These are phyloP conservation scores for Globisporangium okanoganense DNA, from an alignment of 352 stramenopile species.

Conservation along the genomic window DNA sequence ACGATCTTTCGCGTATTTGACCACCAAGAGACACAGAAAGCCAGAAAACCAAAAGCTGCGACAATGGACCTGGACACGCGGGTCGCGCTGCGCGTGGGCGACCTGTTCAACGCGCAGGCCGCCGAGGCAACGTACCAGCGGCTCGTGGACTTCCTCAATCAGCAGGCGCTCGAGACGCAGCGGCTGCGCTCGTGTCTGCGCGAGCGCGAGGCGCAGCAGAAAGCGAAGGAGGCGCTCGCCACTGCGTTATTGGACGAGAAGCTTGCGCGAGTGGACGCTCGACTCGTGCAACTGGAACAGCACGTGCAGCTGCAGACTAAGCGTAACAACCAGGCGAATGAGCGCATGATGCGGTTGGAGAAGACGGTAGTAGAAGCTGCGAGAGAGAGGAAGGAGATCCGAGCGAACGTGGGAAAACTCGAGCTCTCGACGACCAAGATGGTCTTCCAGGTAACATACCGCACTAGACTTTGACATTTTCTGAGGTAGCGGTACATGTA, in stretches of 20 bases:
- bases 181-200: constrained; percentile 27
- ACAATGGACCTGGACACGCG: not conserved
- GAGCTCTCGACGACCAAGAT: constrained; percentile 21
- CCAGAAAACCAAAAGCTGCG: not conserved
- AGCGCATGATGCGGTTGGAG: constrained; percentile 16
- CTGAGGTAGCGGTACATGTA: not conserved
- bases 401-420: constrained; percentile 9
- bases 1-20: constrained; percentile 1
- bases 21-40: not conserved
- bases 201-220: constrained; percentile 24
- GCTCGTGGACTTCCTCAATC: constrained; percentile 63
- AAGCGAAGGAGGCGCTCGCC: not conserved
- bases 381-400: constrained; percentile 20
- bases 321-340: not conserved
- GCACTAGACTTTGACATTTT: not conserved
- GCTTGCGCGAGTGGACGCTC: not conserved
- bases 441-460: constrained; percentile 10
- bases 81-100: constrained; percentile 20
- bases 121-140: constrained; percentile 45
- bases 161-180: constrained; percentile 38
- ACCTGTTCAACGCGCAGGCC: constrained; percentile 56
- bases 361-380: constrained; percentile 17
- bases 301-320: not conserved
- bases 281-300: constrained; percentile 13
- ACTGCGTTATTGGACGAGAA: not conserved